phyloP scores from a whole-genome alignment of 2,329 filamentous ascomycete genomes.

The Curvularia sp. region DNA sequence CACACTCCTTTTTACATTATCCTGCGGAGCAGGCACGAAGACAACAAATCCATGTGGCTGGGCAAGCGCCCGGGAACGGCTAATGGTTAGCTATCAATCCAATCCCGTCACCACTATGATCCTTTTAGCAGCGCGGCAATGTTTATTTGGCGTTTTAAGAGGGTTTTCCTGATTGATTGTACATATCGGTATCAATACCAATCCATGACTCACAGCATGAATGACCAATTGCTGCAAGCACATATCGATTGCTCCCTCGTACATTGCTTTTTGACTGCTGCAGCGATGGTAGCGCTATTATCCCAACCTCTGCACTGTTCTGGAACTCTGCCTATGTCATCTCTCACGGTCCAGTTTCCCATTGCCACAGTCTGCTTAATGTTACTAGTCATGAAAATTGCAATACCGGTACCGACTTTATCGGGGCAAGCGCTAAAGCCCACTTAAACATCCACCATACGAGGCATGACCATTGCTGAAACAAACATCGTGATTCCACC shows the following conservation, averaged over 20 bases:
- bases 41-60: slow-evolving; percentile 19
- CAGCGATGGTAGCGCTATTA: neutral
- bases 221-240: neutral
- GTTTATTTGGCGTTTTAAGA: slow-evolving; percentile 14
- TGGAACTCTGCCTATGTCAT: too few relatives aligned
- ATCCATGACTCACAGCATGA: neutral
- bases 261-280: neutral
- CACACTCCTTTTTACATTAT: slow-evolving; percentile 30
- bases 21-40: slow-evolving; percentile 22
- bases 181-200: slow-evolving; percentile 1
- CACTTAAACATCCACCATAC: neutral
- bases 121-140: slow-evolving; percentile 10
- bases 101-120: slow-evolving; percentile 22
- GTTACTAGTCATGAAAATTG: neutral
- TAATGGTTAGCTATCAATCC: slow-evolving; percentile 25
- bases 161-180: neutral
- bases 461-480: neutral
- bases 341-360: neutral
- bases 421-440: neutral
- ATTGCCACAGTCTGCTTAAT: neutral
- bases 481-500: neutral
- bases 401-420: neutral
- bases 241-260: neutral
- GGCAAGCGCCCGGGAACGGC: slow-evolving; percentile 2
- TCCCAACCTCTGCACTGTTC: neutral